These are phyloP conservation scores for Kickxella alabastrina DNA, from an alignment of 192 early-diverging fungal species.

Conservation along the genomic window DNA sequence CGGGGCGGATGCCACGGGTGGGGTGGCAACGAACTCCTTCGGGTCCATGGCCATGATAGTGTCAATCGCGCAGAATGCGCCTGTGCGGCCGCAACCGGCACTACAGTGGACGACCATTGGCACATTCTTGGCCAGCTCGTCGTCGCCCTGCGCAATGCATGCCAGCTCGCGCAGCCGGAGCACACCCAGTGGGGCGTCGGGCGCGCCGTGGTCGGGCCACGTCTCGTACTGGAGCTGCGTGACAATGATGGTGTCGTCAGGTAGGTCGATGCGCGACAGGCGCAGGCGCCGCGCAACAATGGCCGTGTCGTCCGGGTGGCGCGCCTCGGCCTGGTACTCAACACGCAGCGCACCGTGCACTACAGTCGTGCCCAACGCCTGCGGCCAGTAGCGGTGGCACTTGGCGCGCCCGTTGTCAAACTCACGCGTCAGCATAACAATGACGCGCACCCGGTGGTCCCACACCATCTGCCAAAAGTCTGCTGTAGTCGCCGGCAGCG, in stretches of 20 bases:
- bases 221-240: slow-evolving; percentile 72
- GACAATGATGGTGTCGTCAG: slow-evolving; percentile 38
- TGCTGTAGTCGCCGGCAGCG: slow-evolving; percentile 63
- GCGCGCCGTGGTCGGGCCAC: slow-evolving; percentile 82
- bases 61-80: slow-evolving; percentile 76
- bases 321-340: slow-evolving; percentile 53
- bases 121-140: slow-evolving; percentile 11
- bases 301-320: slow-evolving; percentile 48
- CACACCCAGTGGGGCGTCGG: slow-evolving; percentile 55
- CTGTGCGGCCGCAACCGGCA: slow-evolving; percentile 84
- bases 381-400: slow-evolving; percentile 87
- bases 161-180: slow-evolving; percentile 58
- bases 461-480: slow-evolving; percentile 93
- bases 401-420: slow-evolving; percentile 70
- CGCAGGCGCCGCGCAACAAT: slow-evolving; percentile 59
- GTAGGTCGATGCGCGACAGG: slow-evolving; percentile 27
- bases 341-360: slow-evolving; percentile 57
- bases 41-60: slow-evolving; percentile 23
- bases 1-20: slow-evolving; percentile 1
- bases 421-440: slow-evolving; percentile 87
- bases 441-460: slow-evolving; percentile 69
- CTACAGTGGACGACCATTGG: slow-evolving; percentile 83
- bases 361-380: slow-evolving; percentile 23
- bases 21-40: background rate
- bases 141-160: slow-evolving; percentile 32